Base-by-base conservation (phyloP, 257 asterid genomes). In the Solanum peruvianum region DNA sequence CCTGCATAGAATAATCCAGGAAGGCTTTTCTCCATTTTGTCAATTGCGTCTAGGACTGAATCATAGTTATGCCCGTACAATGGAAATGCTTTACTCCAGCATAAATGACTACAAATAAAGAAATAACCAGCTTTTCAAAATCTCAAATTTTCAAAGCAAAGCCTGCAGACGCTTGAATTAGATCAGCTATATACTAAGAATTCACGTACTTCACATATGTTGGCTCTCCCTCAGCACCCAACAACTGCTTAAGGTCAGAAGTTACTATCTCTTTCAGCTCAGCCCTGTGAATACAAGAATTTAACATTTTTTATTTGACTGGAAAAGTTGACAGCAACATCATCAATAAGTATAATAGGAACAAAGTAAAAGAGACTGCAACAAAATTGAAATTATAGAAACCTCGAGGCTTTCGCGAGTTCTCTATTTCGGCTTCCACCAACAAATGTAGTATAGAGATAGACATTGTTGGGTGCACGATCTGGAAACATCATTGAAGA, bases 401-500 rank as follows among this genome's bases (percentile, higher is more conserved):
- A 93, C 98, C 94, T 95, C 35, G 98, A 93, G 86, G 98, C 97
- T 91, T 91, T 95, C 85, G 98, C 97, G 20, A 95, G 95, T 87
- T 96, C 98, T 86, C 88, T 91, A 86, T 94, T 96, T 87, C 98
- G 91, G 91, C 98, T 95, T 85, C 98, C 99, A 44, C 99, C 98
- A 69, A 96, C 92, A 91, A 96, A 96, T 41, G 99, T 96, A 49
- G 98, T 95, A 84, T 96, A 96, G 85, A 96, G 99, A 90, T 94
- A 87, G 67, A 89, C 94, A 87, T 93, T 96, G 82, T 87, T 89
- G 31, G 99, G 99, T 42, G 98, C 97, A 52, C 99, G 98, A 89
- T 96, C 99, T 25, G 98, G 99, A 89, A 96, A 96, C 99, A 96
- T 96, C 94, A 91, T 93, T 27, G 98, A 96, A 83, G 98, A 94